Evolutionary conservation across 2,329 filamentous ascomycete genomes (phyloP).

Genomic region (Dissoconium aciculare): DNA sequence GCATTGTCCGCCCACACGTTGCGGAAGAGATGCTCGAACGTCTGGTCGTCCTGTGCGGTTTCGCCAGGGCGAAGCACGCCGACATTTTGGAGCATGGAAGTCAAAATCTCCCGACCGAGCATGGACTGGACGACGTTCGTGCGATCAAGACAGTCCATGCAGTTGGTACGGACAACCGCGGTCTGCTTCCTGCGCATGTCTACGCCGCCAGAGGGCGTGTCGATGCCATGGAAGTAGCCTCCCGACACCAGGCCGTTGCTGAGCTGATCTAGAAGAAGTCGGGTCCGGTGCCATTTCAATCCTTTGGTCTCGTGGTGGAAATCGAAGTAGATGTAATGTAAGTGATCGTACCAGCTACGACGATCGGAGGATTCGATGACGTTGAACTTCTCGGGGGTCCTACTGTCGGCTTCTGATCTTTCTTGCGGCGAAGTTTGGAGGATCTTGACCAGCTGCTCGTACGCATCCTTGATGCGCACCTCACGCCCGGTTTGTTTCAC

Average conservation of each 20-base stretch:
- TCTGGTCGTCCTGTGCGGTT: slow-evolving; percentile 61
- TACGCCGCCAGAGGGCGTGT: slow-evolving; percentile 64
- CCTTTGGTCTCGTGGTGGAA: slow-evolving; percentile 97
- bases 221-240: slow-evolving; percentile 83
- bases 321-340: slow-evolving; percentile 97
- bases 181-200: slow-evolving; percentile 72
- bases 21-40: slow-evolving; percentile 83
- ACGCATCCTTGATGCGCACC: slow-evolving; percentile 75
- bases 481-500: slow-evolving; percentile 95
- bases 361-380: slow-evolving; percentile 51
- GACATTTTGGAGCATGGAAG: slow-evolving; percentile 73
- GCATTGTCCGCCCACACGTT: slow-evolving; percentile 99
- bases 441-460: slow-evolving; percentile 73
- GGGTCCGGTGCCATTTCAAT: slow-evolving; percentile 79
- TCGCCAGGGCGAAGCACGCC: slow-evolving; percentile 65
- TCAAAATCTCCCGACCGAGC: slow-evolving; percentile 77
- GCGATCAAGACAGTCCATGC: slow-evolving; percentile 96
- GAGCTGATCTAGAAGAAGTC: slow-evolving; percentile 71
- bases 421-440: slow-evolving; percentile 57
- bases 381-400: slow-evolving; percentile 65
- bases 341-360: slow-evolving; percentile 56
- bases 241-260: slow-evolving; percentile 61
- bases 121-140: slow-evolving; percentile 98
- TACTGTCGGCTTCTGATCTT: slow-evolving; percentile 45
- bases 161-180: slow-evolving; percentile 90